These are phyloP conservation scores for Lasiodiplodia hormozganensis DNA, from an alignment of 2,329 filamentous ascomycete genomes.

Conservation along the genomic window DNA sequence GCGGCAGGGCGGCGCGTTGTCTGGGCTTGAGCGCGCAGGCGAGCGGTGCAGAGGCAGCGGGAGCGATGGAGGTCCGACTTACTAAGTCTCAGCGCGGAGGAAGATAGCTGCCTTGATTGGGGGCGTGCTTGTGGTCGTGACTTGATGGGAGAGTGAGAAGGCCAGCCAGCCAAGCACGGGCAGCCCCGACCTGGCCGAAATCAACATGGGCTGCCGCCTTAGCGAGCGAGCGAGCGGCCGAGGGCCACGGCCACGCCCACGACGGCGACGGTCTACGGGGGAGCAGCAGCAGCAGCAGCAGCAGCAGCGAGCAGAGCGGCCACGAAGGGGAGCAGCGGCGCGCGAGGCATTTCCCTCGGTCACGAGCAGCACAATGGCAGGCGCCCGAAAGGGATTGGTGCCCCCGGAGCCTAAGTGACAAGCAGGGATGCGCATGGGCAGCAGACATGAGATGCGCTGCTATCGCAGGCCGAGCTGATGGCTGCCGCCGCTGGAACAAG, in stretches of 20 bases:
- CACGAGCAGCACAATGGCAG: constrained; percentile 28
- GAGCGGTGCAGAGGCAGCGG: constrained; percentile 12
- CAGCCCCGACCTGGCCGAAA: constrained; percentile 1
- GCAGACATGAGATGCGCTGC: constrained; percentile 21
- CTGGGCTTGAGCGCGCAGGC: constrained; percentile 8
- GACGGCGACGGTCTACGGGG: constrained; percentile 6
- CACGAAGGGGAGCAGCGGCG: constrained; percentile 15
- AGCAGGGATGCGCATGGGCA: constrained; percentile 27
- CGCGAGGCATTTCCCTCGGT: constrained; percentile 24
- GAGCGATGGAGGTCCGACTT: constrained; percentile 24
- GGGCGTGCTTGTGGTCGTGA: constrained; percentile 24
- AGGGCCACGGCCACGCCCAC: constrained; percentile 5
- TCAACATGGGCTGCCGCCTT: constrained; percentile 8
- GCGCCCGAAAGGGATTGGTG: constrained; percentile 27
- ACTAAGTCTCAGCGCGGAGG: constrained; percentile 30
- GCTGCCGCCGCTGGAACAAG: constrained; percentile 11
- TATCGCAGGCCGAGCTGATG: constrained; percentile 16
- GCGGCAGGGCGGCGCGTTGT: constrained; percentile 8
- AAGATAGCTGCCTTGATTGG: constrained; percentile 24
- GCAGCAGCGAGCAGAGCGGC: constrained; percentile 11
- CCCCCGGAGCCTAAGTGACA: constrained; percentile 20
- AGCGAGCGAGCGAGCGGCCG: constrained; percentile 22
- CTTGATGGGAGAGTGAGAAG: constrained; percentile 27
- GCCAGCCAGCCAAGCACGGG: constrained; percentile 11
- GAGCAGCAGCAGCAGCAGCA: neutral